phyloP scores from a whole-genome alignment of 1,284 basidiomycete species.

The Abortiporus biennis region DNA sequence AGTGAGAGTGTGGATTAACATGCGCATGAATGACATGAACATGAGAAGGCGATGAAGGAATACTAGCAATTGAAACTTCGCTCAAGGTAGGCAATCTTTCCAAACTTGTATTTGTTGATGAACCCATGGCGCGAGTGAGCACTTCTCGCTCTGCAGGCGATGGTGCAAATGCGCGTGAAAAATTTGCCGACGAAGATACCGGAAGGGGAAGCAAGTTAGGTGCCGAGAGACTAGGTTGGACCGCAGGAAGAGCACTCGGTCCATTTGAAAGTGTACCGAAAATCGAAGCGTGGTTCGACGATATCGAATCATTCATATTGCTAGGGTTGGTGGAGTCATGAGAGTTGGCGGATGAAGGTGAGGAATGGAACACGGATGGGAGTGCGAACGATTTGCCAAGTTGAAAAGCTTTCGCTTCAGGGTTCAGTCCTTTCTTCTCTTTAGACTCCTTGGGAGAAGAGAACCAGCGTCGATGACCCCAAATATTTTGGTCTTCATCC shows the following conservation, averaged over 20 bases:
- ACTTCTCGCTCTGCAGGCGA: conserved; percentile 78
- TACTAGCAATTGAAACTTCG: conserved; percentile 48
- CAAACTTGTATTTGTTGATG: conserved; percentile 56
- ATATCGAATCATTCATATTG: conserved; percentile 1
- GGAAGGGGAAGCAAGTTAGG: conserved; percentile 33
- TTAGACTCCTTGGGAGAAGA: conserved; percentile 20
- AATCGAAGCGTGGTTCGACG: conserved; percentile 2
- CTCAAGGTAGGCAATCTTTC: conserved; percentile 69
- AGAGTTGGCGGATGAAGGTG: conserved; percentile 1
- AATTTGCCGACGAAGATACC: conserved; percentile 27
- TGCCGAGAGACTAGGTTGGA: too few relatives aligned
- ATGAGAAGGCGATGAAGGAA: conserved; percentile 54
- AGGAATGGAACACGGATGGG: neutral
- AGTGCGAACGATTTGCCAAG: conserved; percentile 28
- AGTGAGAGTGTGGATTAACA: conserved; percentile 4
- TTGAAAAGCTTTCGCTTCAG: conserved; percentile 79
- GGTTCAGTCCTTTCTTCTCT: conserved; percentile 68
- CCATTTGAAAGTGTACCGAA: too few relatives aligned
- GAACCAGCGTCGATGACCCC: conserved; percentile 44
- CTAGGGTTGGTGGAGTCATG: conserved; percentile 6
- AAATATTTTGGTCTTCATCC: conserved; percentile 15
- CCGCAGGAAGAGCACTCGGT: conserved; percentile 14
- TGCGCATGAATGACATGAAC: conserved; percentile 29
- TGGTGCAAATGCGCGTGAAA: conserved; percentile 72
- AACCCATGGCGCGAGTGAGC: conserved; percentile 55